These are phyloP conservation scores for Blastosporella zonata DNA, from an alignment of 1,284 basidiomycete species.

Conservation along the genomic window DNA sequence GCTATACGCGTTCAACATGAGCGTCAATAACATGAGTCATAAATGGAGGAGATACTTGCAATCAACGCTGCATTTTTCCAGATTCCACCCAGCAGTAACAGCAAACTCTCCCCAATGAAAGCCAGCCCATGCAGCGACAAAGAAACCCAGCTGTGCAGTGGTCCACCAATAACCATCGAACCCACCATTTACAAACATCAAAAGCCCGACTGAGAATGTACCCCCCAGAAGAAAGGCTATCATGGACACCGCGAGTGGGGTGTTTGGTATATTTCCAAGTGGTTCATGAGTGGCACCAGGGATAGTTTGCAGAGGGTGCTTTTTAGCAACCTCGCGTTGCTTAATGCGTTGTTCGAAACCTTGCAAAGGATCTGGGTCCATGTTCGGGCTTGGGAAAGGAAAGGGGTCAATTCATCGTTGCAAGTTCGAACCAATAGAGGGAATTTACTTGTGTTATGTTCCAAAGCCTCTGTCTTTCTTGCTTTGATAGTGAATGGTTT, in stretches of 20 bases:
- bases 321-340: slow-evolving; percentile 33
- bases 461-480: slow-evolving; percentile 1
- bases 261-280: slow-evolving; percentile 76
- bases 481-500: slow-evolving; percentile 1
- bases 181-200: slow-evolving; percentile 47
- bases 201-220: slow-evolving; percentile 53
- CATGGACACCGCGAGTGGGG: slow-evolving; percentile 68
- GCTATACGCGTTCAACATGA: slow-evolving; percentile 55
- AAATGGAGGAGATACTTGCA: slow-evolving; percentile 58
- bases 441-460: slow-evolving; percentile 27
- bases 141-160: slow-evolving; percentile 79
- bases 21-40: slow-evolving; percentile 4
- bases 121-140: slow-evolving; percentile 72
- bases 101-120: slow-evolving; percentile 97
- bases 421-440: slow-evolving; percentile 24
- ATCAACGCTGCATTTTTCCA: slow-evolving; percentile 88
- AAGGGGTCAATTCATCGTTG: slow-evolving; percentile 2
- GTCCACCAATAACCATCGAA: slow-evolving; percentile 56
- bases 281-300: slow-evolving; percentile 39
- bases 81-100: slow-evolving; percentile 95
- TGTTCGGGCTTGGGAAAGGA: slow-evolving; percentile 15
- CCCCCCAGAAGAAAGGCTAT: slow-evolving; percentile 76
- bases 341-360: slow-evolving; percentile 46
- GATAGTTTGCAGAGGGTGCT: slow-evolving; percentile 52
- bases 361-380: slow-evolving; percentile 26